Evolutionary conservation across 2,329 filamentous ascomycete genomes (phyloP), one percentile per base, ranked within the genome.

Genomic region (Neofusicoccum laricinum): DNA sequence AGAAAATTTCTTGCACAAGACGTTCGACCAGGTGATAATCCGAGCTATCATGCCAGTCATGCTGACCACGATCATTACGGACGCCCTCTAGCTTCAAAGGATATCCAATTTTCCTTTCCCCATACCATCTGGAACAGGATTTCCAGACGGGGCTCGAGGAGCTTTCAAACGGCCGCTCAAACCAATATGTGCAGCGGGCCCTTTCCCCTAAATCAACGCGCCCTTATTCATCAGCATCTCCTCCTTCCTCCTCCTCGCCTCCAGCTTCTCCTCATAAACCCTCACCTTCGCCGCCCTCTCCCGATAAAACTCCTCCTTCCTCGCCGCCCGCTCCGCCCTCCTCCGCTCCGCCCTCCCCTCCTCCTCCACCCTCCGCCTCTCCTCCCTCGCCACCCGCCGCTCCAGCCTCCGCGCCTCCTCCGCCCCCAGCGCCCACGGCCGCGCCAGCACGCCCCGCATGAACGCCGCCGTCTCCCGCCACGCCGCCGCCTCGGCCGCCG

Each of bases 401-500:
- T 80, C 79, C n/a, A 69, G 68, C 7, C 75, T 72, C 34, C 63
- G 67, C 49, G 81, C 72, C 66, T 86, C 78, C 32, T 74, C 72
- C 0, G 74, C 70, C 0, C 71, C 75, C 49, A 89, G 66, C 2
- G 77, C 69, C 86, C 87, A 88, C 2, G 85, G 84, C 61, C 74
- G 75, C 2, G 75, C 76, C 21, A 89, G 76, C 1, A 86, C 78
- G 12, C 81, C 75, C 10, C 78, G 70, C 49, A 83, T 78, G 69
- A 83, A 86, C 32, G 77, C 72, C 3, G 80, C 78, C 17, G 81
- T 78, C 67, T 84, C 81, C 1, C 78, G 76, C 80, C 86, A 84
- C 36, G 84, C 84, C 7, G 72, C 71, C 55, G 82, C 80, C 70
- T 89, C 87, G 32, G 84, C 81, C 46, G 80, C 79, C 14, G 85